Evolutionary conservation across 805 yeast species (phyloP).

Genomic region (Debaryomyces castellii): DNA sequence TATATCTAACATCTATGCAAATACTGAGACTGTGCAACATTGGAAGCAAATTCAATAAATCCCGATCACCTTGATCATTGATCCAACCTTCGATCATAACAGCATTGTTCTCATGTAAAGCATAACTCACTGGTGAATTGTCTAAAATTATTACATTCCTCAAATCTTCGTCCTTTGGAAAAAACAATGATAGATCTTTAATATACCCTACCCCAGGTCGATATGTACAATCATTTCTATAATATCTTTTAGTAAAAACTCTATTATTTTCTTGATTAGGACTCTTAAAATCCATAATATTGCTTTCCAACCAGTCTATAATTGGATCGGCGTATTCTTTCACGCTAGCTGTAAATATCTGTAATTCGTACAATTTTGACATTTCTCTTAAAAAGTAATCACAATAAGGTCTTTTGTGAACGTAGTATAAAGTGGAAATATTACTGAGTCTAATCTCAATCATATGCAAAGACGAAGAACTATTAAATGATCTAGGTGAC

Average conservation of each 20-base stretch:
- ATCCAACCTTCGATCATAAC: conserved; percentile 97
- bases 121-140: conserved; percentile 89
- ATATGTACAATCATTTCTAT: conserved; percentile 77
- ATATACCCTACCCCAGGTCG: conserved; percentile 83
- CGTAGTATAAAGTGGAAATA: conserved; percentile 80
- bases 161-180: conserved; percentile 66
- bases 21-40: conserved; percentile 71
- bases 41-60: conserved; percentile 78
- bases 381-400: conserved; percentile 80
- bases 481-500: conserved; percentile 43
- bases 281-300: conserved; percentile 24
- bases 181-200: conserved; percentile 41
- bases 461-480: conserved; percentile 49
- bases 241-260: conserved; percentile 57
- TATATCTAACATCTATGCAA: conserved; percentile 79
- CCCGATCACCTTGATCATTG: conserved; percentile 89
- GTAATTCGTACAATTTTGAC: conserved; percentile 82
- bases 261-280: conserved; percentile 6
- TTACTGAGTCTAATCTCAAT: conserved; percentile 75
- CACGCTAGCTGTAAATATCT: conserved; percentile 92
- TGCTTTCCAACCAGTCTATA: conserved; percentile 84
- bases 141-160: conserved; percentile 77
- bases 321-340: conserved; percentile 97
- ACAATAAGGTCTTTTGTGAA: conserved; percentile 89
- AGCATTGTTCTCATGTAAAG: conserved; percentile 82